Base-by-base conservation (phyloP, 2,329 filamentous ascomycete genomes). In the Chaetothyriales sp. region DNA sequence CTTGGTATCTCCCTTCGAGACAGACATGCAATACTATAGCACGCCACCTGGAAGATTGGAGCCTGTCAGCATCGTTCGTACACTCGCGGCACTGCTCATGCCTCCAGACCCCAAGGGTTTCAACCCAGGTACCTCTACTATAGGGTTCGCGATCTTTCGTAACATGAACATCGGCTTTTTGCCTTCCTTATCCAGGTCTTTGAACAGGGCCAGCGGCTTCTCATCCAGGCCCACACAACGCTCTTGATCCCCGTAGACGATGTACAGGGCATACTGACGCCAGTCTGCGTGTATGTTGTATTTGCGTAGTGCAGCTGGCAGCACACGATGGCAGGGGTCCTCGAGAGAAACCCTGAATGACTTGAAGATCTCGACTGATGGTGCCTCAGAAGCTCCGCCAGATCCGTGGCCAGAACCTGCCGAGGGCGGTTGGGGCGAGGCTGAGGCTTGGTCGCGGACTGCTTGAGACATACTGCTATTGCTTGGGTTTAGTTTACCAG, bases 161-260 rank as follows among this genome's bases (percentile, higher is more conserved):
- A 98, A 72, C 92, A 98, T 98, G 64, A 98, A 98, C 92, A 96
- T 96, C 19, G 92, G 92, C 66, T 96, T 98, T 69, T 93, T 84
- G 46, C 92, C 92, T 70, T 96, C 92, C 66, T 89, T 89, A 64
- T 96, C 89, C 51, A 98, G 73, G 65, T 96, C 89, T 70, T 98
- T 98, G 71, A 98, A 98, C 55, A 98, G 70, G 55, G 95, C 93
- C 52, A 98, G 72, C 8, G 92, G 92, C 62, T 93, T 90, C 69
- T 98, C 92, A 52, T 96, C 84, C 58, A 95, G 73, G 0, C 85
- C 87, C 39, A 98, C 70, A 65, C 90, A 96, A 12, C 92, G 82
- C 70, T 98, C 92, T 68, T 96, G 88, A 62, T 96, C 89, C n/a
- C 92, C 92, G 61, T 95, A 95, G 3, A 98, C 92, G 65, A 98